Percentiles rank a stretch among this genome's conserved stretches.
Conservation (phyloP, 768 basidiomycete species). For the Paxillus involutus region DNA sequence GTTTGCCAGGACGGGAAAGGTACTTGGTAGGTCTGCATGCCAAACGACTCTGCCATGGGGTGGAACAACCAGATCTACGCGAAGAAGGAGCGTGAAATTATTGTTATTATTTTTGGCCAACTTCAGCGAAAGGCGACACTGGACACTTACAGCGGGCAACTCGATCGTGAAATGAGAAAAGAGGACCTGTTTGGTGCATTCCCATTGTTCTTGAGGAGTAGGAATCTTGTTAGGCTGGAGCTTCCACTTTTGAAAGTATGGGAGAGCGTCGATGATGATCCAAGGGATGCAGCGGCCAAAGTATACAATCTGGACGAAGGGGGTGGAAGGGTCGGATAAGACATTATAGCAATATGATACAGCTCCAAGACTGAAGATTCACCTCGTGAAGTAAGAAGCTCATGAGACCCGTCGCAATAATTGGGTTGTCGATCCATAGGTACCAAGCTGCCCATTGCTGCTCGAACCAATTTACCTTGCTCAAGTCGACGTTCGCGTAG, state of each 20-base stretch:
- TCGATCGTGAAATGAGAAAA: conserved; percentile 96
- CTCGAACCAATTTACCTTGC: conserved; percentile 69
- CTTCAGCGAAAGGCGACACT: neutral
- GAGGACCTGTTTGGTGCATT: conserved; percentile 91
- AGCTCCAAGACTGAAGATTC: conserved; percentile 21
- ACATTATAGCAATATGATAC: neutral
- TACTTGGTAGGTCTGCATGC: conserved; percentile 91
- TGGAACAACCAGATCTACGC: conserved; percentile 87
- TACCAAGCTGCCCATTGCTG: conserved; percentile 87
- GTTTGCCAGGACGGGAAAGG: conserved; percentile 77
- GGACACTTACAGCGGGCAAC: conserved; percentile 69
- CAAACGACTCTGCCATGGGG: conserved; percentile 81
- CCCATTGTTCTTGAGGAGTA: conserved; percentile 83
- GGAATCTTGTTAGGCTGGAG: conserved; percentile 87
- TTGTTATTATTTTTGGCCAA: neutral
- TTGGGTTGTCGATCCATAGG: conserved; percentile 79
- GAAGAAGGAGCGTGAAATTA: too few relatives aligned
- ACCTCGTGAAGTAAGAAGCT: conserved; percentile 95
- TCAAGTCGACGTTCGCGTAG: conserved; percentile 59
- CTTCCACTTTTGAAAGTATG: conserved; percentile 94
- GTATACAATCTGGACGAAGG: conserved; percentile 73
- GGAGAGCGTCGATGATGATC: conserved; percentile 93
- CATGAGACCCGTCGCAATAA: conserved; percentile 91
- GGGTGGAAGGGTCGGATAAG: too few relatives aligned
- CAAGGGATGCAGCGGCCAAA: conserved; percentile 95